These are phyloP conservation scores for Trichoderma citrinoviride DNA, from an alignment of 2,329 filamentous ascomycete genomes.

Conservation along the genomic window DNA sequence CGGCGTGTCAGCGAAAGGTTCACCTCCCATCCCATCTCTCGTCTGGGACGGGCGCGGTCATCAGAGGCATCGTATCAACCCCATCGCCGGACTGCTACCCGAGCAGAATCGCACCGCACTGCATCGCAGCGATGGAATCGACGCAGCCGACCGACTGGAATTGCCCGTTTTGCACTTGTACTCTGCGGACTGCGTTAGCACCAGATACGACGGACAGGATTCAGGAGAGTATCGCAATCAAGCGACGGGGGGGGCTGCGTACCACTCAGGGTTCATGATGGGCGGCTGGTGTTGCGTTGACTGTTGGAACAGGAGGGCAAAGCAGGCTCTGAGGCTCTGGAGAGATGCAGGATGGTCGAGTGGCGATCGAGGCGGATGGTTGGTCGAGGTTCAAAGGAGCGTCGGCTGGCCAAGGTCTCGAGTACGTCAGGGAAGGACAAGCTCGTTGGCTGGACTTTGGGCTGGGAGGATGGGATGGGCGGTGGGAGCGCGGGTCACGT, in stretches of 20 bases:
- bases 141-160: neutral
- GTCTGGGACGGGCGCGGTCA: neutral
- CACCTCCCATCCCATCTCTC: neutral
- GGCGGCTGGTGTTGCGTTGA: slow-evolving; percentile 30
- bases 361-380: slow-evolving; percentile 19
- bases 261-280: slow-evolving; percentile 93
- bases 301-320: slow-evolving; percentile 28
- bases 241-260: slow-evolving; percentile 45
- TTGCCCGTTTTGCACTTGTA: slow-evolving; percentile 16
- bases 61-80: slow-evolving; percentile 24
- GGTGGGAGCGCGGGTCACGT: slow-evolving; percentile 23
- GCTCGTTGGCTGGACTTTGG: slow-evolving; percentile 18
- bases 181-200: slow-evolving; percentile 33
- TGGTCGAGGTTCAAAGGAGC: slow-evolving; percentile 30
- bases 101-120: neutral
- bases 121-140: neutral
- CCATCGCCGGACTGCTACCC: neutral
- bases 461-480: slow-evolving; percentile 26
- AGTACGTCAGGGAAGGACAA: slow-evolving; percentile 38
- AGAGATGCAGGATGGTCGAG: neutral
- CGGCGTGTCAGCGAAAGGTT: slow-evolving; percentile 22
- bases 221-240: slow-evolving; percentile 35
- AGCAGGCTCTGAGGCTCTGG: slow-evolving; percentile 13
- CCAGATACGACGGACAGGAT: slow-evolving; percentile 18
- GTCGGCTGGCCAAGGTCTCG: slow-evolving; percentile 26